These are phyloP conservation scores for Cicer cuneatum DNA, from an alignment of 306 rosid genomes.

Conservation along the genomic window DNA sequence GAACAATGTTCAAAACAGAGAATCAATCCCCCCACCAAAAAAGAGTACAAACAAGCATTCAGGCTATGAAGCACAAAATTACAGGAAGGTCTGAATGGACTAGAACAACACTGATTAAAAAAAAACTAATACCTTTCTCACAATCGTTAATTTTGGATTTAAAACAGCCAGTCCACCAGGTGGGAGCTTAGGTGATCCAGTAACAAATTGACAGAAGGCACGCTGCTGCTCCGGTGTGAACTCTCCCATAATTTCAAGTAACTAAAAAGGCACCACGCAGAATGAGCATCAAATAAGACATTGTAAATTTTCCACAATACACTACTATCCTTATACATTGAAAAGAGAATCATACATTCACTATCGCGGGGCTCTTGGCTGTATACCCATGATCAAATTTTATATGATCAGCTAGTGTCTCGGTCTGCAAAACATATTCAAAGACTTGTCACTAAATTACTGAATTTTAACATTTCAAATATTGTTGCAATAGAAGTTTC, in stretches of 20 bases:
- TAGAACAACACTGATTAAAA: neutral
- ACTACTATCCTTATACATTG: conserved; percentile 1
- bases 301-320: conserved; percentile 16
- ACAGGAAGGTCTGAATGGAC: neutral
- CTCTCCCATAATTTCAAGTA: conserved; percentile 51
- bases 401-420: conserved; percentile 90
- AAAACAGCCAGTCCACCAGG: conserved; percentile 95
- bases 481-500: conserved; percentile 1
- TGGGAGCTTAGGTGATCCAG: conserved; percentile 97
- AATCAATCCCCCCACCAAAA: neutral
- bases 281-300: conserved; percentile 30
- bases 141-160: conserved; percentile 93
- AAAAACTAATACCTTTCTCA: conserved; percentile 79
- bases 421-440: conserved; percentile 62
- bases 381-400: conserved; percentile 98
- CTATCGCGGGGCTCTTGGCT: conserved; percentile 93
- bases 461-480: conserved; percentile 15
- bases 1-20: neutral
- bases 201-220: conserved; percentile 95
- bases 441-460: neutral
- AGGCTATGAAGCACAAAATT: neutral
- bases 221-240: conserved; percentile 87
- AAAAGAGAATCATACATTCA: conserved; percentile 66
- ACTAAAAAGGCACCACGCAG: conserved; percentile 35
- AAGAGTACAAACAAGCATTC: neutral